Evolutionary conservation across 129 eudicot genomes (phyloP), one percentile per base, ranked within the genome.

Genomic region (Flaveria brownii): DNA sequence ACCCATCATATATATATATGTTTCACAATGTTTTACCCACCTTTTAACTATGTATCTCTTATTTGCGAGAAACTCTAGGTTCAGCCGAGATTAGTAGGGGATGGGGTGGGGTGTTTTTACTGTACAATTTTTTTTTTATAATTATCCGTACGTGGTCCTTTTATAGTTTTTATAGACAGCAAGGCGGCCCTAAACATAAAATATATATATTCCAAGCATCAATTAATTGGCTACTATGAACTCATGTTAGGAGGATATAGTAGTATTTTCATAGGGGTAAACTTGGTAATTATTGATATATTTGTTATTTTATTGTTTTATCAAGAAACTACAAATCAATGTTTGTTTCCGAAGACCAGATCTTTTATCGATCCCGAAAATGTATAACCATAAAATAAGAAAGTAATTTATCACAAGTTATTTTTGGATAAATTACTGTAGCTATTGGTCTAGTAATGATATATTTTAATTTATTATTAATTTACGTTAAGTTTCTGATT

Each of bases 211-310:
- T 73, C 79, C 75, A 66, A 80, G 63, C 68, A 73, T 54, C 75
- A 57, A 80, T 73, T 67, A 66, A 80, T 64, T 64, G 83, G 78
- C 83, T 80, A 72, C 50, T 50, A 67, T 67, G 61, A 14, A 68
- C 46, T 76, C 63, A 20, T 9, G 41, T 66, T 45, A 52, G 59
- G 78, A 70, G 71, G 76, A 79, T 79, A 73, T 73, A 15, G 54
- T 80, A 80, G 79, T 80, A 73, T 65, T 73, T 80, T 18, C 79
- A 39, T 80, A 80, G 83, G 79, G 83, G 79, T 28, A 80, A 30
- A 15, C 36, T 10, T 73, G 83, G 75, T 54, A 66, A 64, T 67
- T 42, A 33, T 2, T 62, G 25, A 71, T 49, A 20, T 70, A 20
- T 70, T 18, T 61, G 1, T 46, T 45, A 14, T 42, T 46, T 70